Evolutionary conservation across 129 eudicot genomes (phyloP).

Genomic region (carrot (Daucus carota)): DNA sequence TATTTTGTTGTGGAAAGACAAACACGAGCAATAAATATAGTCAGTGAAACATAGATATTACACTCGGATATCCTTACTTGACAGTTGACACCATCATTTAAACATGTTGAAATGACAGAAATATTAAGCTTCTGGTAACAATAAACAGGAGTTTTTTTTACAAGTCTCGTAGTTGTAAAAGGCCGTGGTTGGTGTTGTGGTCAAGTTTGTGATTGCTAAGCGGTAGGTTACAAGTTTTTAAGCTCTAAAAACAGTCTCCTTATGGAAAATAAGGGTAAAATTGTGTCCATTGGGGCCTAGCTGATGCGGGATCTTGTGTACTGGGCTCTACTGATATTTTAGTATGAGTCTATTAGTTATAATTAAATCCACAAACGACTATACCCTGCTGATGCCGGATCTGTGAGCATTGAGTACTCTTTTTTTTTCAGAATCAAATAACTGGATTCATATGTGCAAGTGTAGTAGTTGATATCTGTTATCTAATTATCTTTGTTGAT

Average conservation of each 20-base stretch:
- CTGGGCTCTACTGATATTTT: not conserved
- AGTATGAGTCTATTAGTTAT: not conserved
- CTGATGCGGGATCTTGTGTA: not conserved
- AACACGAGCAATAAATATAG: not conserved
- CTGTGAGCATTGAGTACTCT: not conserved
- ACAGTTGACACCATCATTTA: not conserved
- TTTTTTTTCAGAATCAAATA: not conserved
- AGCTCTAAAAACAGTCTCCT: not conserved
- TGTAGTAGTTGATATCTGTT: not conserved
- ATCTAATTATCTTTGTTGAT: not conserved
- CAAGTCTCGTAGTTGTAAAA: not conserved
- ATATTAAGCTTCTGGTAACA: not conserved
- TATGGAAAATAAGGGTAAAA: not conserved
- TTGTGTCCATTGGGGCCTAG: not conserved
- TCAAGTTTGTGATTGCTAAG: not conserved
- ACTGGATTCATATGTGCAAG: not conserved
- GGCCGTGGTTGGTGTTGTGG: not conserved
- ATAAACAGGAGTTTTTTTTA: not conserved
- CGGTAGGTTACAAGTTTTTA: not conserved
- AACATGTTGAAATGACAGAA: not conserved
- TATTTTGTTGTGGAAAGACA: not conserved
- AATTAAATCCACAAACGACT: not conserved
- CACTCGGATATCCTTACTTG: not conserved
- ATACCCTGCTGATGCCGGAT: not conserved
- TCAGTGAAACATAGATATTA: not conserved